Evolutionary conservation across 495 filamentous ascomycete species (phyloP).

Genomic region (Letharia lupina): DNA sequence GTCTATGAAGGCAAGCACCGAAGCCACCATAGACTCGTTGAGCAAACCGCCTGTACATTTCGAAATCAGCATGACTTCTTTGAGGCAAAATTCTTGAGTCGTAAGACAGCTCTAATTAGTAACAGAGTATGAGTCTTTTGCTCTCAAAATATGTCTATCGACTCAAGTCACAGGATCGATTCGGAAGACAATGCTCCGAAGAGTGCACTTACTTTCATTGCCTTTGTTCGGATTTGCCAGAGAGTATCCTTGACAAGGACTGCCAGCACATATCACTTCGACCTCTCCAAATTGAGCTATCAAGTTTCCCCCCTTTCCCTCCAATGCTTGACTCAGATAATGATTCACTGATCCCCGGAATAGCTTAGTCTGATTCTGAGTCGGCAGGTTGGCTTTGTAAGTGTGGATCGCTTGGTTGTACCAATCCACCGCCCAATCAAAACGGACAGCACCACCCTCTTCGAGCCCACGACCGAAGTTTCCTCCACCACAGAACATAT

Average conservation of each 20-base stretch:
- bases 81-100: too few species aligned
- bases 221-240: slow-evolving; percentile 44
- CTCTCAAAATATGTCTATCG: too few species aligned
- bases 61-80: too few species aligned
- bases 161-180: too few species aligned
- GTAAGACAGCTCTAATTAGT: too few species aligned
- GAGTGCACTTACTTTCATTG: slow-evolving; percentile 25
- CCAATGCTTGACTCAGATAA: slow-evolving; percentile 47
- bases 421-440: slow-evolving; percentile 58
- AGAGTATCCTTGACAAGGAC: slow-evolving; percentile 68
- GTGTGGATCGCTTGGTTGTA: slow-evolving; percentile 54
- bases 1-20: slow-evolving; percentile 64
- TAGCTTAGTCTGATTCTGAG: slow-evolving; percentile 32
- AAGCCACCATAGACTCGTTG: slow-evolving; percentile 64
- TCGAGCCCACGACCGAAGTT: slow-evolving; percentile 68
- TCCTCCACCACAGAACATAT: slow-evolving; percentile 66
- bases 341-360: slow-evolving; percentile 65
- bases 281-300: slow-evolving; percentile 53
- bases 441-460: slow-evolving; percentile 55
- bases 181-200: too few species aligned
- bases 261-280: slow-evolving; percentile 61
- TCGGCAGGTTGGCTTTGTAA: slow-evolving; percentile 52
- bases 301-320: slow-evolving; percentile 34
- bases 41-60: slow-evolving; percentile 31
- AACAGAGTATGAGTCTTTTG: too few species aligned